Evolutionary conservation across 106 monocot species (phyloP).

Genomic region (Dendrobium huoshanense): DNA sequence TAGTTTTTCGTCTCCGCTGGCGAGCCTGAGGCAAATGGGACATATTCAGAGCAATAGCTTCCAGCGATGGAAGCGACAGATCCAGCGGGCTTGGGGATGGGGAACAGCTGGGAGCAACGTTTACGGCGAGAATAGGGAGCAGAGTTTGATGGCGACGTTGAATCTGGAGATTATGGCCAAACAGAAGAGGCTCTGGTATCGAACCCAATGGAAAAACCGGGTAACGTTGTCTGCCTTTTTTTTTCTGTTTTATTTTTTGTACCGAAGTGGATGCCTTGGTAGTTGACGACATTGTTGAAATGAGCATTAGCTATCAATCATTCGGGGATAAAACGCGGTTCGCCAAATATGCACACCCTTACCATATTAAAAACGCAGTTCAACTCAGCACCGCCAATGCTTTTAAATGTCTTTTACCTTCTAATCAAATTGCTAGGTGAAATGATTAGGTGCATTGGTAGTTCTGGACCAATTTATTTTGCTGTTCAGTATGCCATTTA

Average conservation of each 20-base stretch:
- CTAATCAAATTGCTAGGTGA: not conserved
- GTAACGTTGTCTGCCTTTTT: slow-evolving; percentile 14
- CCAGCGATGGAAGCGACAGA: slow-evolving; percentile 64
- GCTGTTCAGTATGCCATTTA: not conserved
- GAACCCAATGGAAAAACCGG: slow-evolving; percentile 51
- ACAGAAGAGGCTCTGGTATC: slow-evolving; percentile 92
- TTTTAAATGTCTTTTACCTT: not conserved
- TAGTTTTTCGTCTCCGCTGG: slow-evolving; percentile 18
- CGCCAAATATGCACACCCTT: not conserved
- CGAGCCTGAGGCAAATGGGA: slow-evolving; percentile 12
- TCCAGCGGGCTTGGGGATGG: slow-evolving; percentile 84
- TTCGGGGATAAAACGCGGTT: not conserved
- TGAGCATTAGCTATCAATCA: not conserved
- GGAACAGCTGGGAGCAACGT: slow-evolving; percentile 25
- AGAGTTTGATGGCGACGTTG: slow-evolving; percentile 34
- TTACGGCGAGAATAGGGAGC: slow-evolving; percentile 24
- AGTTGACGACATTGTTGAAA: not conserved
- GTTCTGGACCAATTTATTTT: not conserved
- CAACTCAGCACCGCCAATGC: not conserved
- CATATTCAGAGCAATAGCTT: slow-evolving; percentile 64
- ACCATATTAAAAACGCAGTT: not conserved
- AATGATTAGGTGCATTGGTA: not conserved
- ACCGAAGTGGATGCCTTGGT: not conserved
- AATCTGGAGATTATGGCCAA: slow-evolving; percentile 74
- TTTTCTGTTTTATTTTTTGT: not conserved